phyloP scores from a whole-genome alignment of 495 filamentous ascomycete species.

The Haplographium delicatum region DNA sequence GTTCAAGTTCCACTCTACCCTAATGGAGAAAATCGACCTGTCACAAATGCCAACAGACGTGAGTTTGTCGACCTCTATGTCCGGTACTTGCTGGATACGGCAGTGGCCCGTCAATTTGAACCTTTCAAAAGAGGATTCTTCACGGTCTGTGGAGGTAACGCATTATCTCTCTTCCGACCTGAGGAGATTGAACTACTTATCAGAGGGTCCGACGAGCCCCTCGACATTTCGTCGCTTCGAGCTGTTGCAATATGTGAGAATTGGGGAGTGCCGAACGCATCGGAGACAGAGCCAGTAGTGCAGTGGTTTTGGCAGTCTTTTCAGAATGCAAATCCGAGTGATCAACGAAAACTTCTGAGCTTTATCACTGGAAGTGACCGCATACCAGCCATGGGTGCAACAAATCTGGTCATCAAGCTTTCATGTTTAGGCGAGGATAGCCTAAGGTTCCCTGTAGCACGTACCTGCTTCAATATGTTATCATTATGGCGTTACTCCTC shows the following conservation, averaged over 20 bases:
- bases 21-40: slow-evolving; percentile 66
- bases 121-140: slow-evolving; percentile 95
- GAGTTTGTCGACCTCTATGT: slow-evolving; percentile 91
- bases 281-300: slow-evolving; percentile 59
- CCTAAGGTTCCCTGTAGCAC: slow-evolving; percentile 73
- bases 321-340: slow-evolving; percentile 52
- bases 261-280: slow-evolving; percentile 50
- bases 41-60: slow-evolving; percentile 77
- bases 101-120: slow-evolving; percentile 81
- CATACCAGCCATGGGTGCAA: slow-evolving; percentile 86
- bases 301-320: slow-evolving; percentile 91
- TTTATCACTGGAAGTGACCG: slow-evolving; percentile 95
- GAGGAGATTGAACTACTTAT: slow-evolving; percentile 92
- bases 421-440: slow-evolving; percentile 70
- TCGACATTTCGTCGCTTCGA: slow-evolving; percentile 71
- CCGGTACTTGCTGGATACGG: slow-evolving; percentile 71
- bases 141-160: slow-evolving; percentile 88
- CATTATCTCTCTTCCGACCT: slow-evolving; percentile 82
- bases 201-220: slow-evolving; percentile 77
- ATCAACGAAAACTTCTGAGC: slow-evolving; percentile 72
- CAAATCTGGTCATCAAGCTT: slow-evolving; percentile 70
- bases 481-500: slow-evolving; percentile 67
- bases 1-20: slow-evolving; percentile 65
- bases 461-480: slow-evolving; percentile 89
- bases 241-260: slow-evolving; percentile 80